phyloP scores from a whole-genome alignment of 495 filamentous ascomycete species.

The Cercophora scortea region DNA sequence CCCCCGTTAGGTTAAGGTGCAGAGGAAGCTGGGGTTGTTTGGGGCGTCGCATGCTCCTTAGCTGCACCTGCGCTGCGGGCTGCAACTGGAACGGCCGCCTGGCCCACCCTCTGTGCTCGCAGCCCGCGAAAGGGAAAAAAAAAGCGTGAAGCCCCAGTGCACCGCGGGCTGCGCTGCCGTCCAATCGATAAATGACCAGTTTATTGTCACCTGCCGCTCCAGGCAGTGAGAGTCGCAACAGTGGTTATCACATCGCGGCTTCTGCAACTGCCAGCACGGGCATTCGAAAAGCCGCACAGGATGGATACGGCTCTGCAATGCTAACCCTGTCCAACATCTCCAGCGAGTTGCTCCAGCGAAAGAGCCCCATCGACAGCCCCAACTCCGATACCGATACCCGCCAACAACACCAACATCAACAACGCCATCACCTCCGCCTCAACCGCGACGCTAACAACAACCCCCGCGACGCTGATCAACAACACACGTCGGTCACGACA shows the following conservation, averaged over 20 bases:
- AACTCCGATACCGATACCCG: neutral
- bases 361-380: constrained; percentile 16
- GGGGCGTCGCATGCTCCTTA: no score
- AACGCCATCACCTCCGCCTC: neutral
- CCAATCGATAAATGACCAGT: constrained; percentile 18
- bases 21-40: no score
- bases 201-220: constrained; percentile 17
- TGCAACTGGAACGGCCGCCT: no score
- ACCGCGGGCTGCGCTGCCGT: no score
- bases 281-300: constrained; percentile 18
- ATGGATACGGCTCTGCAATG: constrained; percentile 18
- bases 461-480: neutral
- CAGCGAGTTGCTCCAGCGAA: constrained; percentile 29
- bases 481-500: neutral
- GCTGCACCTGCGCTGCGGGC: no score
- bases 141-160: no score
- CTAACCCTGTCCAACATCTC: constrained; percentile 35
- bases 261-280: constrained; percentile 8
- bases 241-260: neutral
- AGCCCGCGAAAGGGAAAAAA: no score
- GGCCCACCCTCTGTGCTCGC: no score
- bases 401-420: constrained; percentile 10
- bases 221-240: constrained; percentile 17
- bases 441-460: constrained; percentile 5
- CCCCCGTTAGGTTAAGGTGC: no score